These are phyloP conservation scores for Colletotrichum liaoningense DNA, from an alignment of 2,329 filamentous ascomycete species.

Conservation along the genomic window DNA sequence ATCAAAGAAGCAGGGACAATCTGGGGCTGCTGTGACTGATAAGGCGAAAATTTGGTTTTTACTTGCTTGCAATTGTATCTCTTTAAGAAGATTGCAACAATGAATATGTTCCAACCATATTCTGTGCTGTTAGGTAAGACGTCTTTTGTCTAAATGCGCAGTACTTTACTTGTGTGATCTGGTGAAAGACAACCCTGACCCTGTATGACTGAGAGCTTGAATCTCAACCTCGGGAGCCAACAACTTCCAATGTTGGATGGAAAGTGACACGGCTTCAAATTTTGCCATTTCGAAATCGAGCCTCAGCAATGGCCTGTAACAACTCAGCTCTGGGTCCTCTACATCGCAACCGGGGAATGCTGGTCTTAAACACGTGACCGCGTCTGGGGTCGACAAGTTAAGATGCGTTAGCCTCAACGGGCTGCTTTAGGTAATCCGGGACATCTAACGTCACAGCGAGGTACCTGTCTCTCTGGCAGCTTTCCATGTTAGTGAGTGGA, in stretches of 20 bases:
- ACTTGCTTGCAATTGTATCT: neutral
- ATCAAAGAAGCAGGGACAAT: neutral
- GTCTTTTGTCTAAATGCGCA: no score
- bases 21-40: neutral
- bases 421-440: neutral
- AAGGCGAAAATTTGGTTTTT: neutral
- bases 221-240: neutral
- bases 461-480: constrained; percentile 15
- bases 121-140: neutral
- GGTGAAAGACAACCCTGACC: neutral
- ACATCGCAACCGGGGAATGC: neutral
- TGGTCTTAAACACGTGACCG: constrained; percentile 24
- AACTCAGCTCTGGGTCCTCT: neutral
- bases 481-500: constrained; percentile 26
- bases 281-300: neutral
- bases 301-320: neutral
- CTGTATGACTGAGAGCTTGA: neutral
- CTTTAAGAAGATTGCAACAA: neutral
- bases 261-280: neutral
- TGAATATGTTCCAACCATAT: neutral
- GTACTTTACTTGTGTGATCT: neutral
- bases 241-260: neutral
- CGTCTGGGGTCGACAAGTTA: constrained; percentile 15
- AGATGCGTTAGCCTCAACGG: constrained; percentile 12
- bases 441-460: constrained; percentile 32